Base-by-base conservation (phyloP, 176 grass and related monocot genomes). In the Puccinellia tenuiflora region DNA sequence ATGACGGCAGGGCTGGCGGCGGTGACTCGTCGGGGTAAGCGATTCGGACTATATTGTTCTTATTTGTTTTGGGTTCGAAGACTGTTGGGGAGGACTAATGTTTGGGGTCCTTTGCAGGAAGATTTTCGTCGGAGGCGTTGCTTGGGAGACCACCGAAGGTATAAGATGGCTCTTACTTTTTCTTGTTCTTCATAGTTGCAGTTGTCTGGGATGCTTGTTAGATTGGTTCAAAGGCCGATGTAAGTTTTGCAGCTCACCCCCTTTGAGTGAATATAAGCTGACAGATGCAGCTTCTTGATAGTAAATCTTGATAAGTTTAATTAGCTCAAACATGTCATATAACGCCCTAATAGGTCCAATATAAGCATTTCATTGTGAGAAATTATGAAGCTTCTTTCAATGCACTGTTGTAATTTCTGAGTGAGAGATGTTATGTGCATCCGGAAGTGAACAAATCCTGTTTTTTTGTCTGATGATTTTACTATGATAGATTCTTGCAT, bases 61-160 rank as follows among this genome's bases (percentile, higher is more conserved):
- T 42, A 30, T 68, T 68, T 55, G 16, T 57, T 78, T 46, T 5
- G 22, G 84, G 56, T 65, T 5, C 38, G 37, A 9, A 20, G 12
- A 25, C 42, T 69, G 79, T 62, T 46, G 0, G 46, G 0, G 47
- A n/a, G 17, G 21, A 5, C 51, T 85, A 11, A 54, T 54, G 15
- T 0, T 39, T 83, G 4, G 55, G 6, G 18, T n/a, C 81, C 67
- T 89, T 89, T 64, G 78, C 88, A 94, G 92, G 77, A 94, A 94
- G 90, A 90, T 94, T 81, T 94, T 94, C 42, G 87, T 94, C 7
- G 90, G 92, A 73, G 92, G 92, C 14, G 92, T 94, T 42, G 87
- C 90, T 65, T 94, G 92, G 92, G 92, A 94, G 55, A 94, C 90
- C 2, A 80, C 79, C n/a, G 92, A 94, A 88, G 92, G 92, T 94